phyloP scores from a whole-genome alignment of 768 basidiomycete species.

The Mycena venus region DNA sequence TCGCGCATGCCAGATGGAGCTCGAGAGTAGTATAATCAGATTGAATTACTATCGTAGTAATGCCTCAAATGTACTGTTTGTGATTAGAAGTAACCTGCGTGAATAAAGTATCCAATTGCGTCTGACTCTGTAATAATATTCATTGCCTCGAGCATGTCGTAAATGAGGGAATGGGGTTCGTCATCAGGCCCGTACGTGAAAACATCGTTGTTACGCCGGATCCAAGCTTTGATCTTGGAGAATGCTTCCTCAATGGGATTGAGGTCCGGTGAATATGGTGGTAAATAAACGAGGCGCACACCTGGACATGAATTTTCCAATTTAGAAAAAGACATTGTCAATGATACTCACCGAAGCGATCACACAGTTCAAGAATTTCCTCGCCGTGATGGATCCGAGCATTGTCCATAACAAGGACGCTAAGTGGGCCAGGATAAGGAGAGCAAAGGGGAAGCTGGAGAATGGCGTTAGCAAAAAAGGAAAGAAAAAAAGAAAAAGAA shows the following conservation, averaged over 20 bases:
- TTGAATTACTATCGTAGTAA: not conserved
- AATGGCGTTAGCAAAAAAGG: not conserved
- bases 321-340: not conserved
- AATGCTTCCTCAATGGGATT: slow-evolving; percentile 9
- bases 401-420: slow-evolving; percentile 51
- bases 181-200: no score
- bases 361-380: slow-evolving; percentile 42
- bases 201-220: no score
- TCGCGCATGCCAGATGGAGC: not conserved
- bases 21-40: not conserved
- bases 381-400: slow-evolving; percentile 45
- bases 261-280: not conserved
- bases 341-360: slow-evolving; percentile 26
- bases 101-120: not conserved
- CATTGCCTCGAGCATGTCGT: no score
- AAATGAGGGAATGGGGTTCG: no score
- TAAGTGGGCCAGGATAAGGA: slow-evolving; percentile 42
- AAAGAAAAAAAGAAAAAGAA: not conserved
- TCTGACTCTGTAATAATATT: no score
- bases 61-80: not conserved
- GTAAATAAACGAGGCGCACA: not conserved
- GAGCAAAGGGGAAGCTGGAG: slow-evolving; percentile 39
- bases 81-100: not conserved
- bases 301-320: not conserved
- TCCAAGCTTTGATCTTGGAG: no score